These are phyloP conservation scores for Trypanosoma cruzi DNA, from an alignment of 208 protist species.

Conservation along the genomic window DNA sequence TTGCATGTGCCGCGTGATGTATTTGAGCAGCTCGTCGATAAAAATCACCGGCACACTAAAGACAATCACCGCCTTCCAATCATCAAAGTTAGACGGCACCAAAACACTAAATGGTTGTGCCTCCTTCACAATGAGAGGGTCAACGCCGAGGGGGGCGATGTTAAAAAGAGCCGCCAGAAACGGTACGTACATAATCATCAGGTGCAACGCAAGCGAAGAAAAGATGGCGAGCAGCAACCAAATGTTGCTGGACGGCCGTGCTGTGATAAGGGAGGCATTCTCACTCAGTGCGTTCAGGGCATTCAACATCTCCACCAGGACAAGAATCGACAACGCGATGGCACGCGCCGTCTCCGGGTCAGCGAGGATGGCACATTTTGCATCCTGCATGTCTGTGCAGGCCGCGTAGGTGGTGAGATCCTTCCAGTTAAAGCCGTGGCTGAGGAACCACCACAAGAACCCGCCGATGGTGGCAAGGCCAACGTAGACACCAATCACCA, in stretches of 20 bases:
- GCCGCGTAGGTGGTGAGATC: conserved; percentile 61
- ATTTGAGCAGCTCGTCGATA: conserved; percentile 95
- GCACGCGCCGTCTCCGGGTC: conserved; percentile 79
- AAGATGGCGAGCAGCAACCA: conserved; percentile 85
- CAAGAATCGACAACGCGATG: conserved; percentile 93
- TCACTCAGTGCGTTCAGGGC: conserved; percentile 95
- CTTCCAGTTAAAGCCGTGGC: conserved; percentile 69
- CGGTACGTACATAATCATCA: conserved; percentile 93
- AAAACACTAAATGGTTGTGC: conserved; percentile 73
- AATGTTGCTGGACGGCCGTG: conserved; percentile 71
- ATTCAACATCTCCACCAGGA: conserved; percentile 96
- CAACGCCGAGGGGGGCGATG: conserved; percentile 80
- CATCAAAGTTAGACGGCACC: conserved; percentile 65
- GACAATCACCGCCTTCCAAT: conserved; percentile 91
- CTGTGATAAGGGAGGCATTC: conserved; percentile 84
- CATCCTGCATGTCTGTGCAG: conserved; percentile 55
- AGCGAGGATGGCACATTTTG: conserved; percentile 50
- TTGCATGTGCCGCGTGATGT: conserved; percentile 42
- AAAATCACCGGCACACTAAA: conserved; percentile 94
- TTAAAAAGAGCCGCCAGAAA: conserved; percentile 87
- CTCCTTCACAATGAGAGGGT: conserved; percentile 38
- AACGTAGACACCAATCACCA: conserved; percentile 84
- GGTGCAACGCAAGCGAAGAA: conserved; percentile 85
- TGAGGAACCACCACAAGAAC: conserved; percentile 88
- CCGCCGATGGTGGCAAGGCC: conserved; percentile 81